Base-by-base conservation (phyloP, 2,329 filamentous ascomycete genomes). In the Trichoderma sp. region DNA sequence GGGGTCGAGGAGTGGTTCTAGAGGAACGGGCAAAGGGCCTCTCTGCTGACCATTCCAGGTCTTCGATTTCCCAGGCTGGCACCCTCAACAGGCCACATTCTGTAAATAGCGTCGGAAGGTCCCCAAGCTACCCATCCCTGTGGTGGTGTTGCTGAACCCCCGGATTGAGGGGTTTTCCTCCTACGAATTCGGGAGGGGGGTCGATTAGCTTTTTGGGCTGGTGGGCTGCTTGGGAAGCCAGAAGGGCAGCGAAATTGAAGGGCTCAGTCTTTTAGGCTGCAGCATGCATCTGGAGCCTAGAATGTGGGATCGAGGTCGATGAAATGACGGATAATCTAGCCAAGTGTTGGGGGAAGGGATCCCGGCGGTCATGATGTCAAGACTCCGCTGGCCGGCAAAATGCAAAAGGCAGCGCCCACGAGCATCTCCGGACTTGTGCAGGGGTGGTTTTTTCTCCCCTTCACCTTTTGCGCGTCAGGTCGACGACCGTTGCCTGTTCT, bases 321-420 rank as follows among this genome's bases (percentile, higher is more conserved):
- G 36, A 60, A 60, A 60, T 47, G 56, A 47, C 65, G 39, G 66
- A 61, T 70, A 61, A 53, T 70, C 56, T 24, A 14, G 51, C 43
- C 47, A 32, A n/a, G 26, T 58, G 56, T 58, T 63, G 58, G 58
- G 28, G 32, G 43, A 9, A 51, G 43, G 43, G 18, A 51, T 21
- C 43, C 43, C n/a, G 43, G 43, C 43, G 43, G 43, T 30, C 43
- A 71, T 71, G 68, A 71, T 71, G 68, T 64, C 68, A 71, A 67
- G 43, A 47, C 68, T 64, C 68, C 68, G 60, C 66, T 62, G 39
- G 39, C 57, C 56, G 57, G 66, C 66, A 62, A 53, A 62, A 70
- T 70, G 47, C 47, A 24, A 43, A n/a, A 43, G 39, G 39, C 47
- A 53, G 15, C 34, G 36, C 58, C 57, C 26, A 39, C 58, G 34